Conservation (phyloP, 2,329 filamentous ascomycete genomes). For the Colletotrichum sublineola region DNA sequence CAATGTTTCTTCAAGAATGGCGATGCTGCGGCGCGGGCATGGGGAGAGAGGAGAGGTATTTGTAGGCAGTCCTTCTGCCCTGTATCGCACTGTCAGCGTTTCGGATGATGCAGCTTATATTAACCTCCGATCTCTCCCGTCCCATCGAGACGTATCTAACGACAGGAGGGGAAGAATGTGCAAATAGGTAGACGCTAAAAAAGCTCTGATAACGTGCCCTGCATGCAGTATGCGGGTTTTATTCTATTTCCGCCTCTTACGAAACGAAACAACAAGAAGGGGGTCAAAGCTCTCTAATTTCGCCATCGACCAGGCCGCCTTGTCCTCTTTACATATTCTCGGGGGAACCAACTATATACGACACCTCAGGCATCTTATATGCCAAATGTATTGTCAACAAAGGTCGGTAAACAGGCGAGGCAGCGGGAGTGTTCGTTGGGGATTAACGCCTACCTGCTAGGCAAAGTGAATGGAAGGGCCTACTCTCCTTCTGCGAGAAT, state of each 20-base stretch:
- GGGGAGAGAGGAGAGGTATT: background rate
- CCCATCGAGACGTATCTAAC: background rate
- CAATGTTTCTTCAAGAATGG: background rate
- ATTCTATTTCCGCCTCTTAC: background rate
- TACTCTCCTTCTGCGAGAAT: background rate
- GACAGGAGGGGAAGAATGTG: background rate
- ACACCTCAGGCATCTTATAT: too few species aligned
- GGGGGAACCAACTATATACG: background rate
- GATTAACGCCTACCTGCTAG: background rate
- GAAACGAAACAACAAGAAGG: background rate
- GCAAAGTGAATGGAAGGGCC: background rate
- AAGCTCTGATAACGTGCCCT: constrained; percentile 21
- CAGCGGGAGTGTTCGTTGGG: constrained; percentile 1
- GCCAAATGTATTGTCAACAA: background rate
- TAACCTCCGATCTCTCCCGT: constrained; percentile 18
- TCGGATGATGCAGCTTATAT: constrained; percentile 19
- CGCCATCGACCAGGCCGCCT: background rate
- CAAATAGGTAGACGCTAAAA: background rate
- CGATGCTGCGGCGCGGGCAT: background rate
- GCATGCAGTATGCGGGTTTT: background rate
- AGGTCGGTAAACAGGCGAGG: background rate
- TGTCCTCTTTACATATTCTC: background rate
- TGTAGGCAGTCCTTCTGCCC: background rate
- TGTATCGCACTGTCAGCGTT: constrained; percentile 12
- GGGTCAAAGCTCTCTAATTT: constrained; percentile 19